Evolutionary conservation across 805 yeast genomes (phyloP).

Genomic region (Phaffomyces opuntiae): DNA sequence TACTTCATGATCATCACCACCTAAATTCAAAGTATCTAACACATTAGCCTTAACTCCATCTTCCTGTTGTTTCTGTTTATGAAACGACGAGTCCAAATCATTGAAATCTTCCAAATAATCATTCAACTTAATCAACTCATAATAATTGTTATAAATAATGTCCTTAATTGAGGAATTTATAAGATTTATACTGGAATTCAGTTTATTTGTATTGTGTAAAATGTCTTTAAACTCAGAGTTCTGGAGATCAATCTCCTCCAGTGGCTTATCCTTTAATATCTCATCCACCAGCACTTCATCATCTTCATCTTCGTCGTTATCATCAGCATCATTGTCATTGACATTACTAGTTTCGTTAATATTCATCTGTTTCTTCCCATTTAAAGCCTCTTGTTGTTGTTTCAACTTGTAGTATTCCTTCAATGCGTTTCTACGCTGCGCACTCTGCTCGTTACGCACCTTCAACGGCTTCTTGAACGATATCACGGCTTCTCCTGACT

Average conservation of each 20-base stretch:
- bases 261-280: constrained; percentile 9
- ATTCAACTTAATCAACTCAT: constrained; percentile 62
- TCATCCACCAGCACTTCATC: constrained; percentile 27
- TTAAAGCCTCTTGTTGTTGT: constrained; percentile 5
- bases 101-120: constrained; percentile 40
- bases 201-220: constrained; percentile 30
- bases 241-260: constrained; percentile 22
- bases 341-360: too few species aligned
- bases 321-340: neutral
- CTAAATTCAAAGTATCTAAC: constrained; percentile 10
- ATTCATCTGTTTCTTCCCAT: neutral
- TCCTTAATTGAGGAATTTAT: constrained; percentile 59
- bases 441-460: constrained; percentile 18
- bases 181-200: constrained; percentile 40
- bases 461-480: constrained; percentile 22
- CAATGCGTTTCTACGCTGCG: constrained; percentile 32
- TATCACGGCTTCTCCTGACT: constrained; percentile 5
- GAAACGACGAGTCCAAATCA: constrained; percentile 13
- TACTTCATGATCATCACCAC: neutral
- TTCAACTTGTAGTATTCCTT: constrained; percentile 36
- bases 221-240: constrained; percentile 26
- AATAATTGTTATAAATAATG: constrained; percentile 69
- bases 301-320: constrained; percentile 3
- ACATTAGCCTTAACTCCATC: constrained; percentile 1
- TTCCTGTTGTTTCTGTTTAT: neutral